Evolutionary conservation across 2,329 filamentous ascomycete genomes (phyloP), one percentile per base, ranked within the genome.

Genomic region (Fusarium pseudonygamai): DNA sequence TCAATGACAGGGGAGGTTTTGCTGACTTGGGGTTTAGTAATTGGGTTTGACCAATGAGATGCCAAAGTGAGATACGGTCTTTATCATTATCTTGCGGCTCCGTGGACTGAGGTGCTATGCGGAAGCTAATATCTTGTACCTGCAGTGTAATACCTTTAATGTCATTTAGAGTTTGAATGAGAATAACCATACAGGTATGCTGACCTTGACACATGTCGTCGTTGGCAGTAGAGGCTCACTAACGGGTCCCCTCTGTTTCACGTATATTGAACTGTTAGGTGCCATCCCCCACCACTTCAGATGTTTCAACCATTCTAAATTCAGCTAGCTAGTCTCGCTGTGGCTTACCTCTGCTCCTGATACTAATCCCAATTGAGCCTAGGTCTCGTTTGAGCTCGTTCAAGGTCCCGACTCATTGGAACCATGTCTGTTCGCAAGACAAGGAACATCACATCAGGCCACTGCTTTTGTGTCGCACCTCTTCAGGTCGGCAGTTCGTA

Each of bases 41-140:
- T 28, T 11, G 1, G 2, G 14, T 7, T 9, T 22, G 16, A 1
- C 61, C 61, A 59, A 65, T 64, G 12, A 56, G 6, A n/a, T 15
- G 8, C 1, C 2, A 1, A 0, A 11, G 2, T 18, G n/a, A 36
- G 20, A n/a, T 22, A 24, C 3, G 24, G 14, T 22, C 18, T 49
- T 49, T 49, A 49, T 58, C 40, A 20, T 34, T n/a, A 49, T 49
- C 30, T 15, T 58, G 40, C n/a, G 40, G 30, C 55, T 58, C 40
- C n/a, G n/a, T 18, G n/a, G 4, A 22, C 24, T 45, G 18, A 34
- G 28, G 10, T n/a, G 20, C 15, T 20, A 20, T n/a, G 13, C 26
- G 18, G 15, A n/a, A 39, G 26, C 52, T 42, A 42, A 20, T 32
- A 8, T 42, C 0, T 2, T 28, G 26, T 11, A 14, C 20, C 26